A percentile compares a stretch with the other conserved stretches of the same genome.
phyloP scores from a whole-genome alignment of 495 filamentous ascomycete genomes.

The Filosporella fistucella region DNA sequence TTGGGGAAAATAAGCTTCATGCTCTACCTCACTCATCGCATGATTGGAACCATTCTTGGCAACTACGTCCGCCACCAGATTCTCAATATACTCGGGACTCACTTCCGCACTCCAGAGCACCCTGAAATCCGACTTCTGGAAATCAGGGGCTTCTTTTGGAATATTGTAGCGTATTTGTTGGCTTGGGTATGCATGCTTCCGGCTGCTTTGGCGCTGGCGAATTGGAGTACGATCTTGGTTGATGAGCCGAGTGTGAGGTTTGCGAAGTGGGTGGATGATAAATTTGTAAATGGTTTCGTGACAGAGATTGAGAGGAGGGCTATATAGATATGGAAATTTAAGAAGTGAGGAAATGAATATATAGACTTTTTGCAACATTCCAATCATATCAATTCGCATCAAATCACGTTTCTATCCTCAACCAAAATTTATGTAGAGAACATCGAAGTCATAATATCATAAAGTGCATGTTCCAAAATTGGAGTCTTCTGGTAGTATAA shows the following conservation, averaged over 20 bases:
- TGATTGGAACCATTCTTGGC: background rate
- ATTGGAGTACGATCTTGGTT: background rate
- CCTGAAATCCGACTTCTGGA: background rate
- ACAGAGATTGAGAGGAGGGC: background rate
- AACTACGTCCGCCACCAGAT: background rate
- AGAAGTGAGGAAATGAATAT: no score
- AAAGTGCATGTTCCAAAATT: no score
- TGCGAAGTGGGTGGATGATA: constrained; percentile 1
- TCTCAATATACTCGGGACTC: background rate
- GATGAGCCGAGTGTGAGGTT: background rate
- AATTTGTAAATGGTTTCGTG: background rate
- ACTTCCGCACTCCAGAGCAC: background rate
- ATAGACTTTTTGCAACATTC: no score
- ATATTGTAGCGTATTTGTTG: background rate
- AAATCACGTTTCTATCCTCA: no score
- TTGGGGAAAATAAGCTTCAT: background rate
- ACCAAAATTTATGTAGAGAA: no score
- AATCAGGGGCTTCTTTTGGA: background rate
- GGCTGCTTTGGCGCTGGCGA: background rate
- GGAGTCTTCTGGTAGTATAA: no score
- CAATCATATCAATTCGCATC: no score
- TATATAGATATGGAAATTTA: background rate
- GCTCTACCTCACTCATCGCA: background rate
- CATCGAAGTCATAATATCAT: no score
- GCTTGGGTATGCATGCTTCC: background rate